Base-by-base conservation (phyloP, 306 rosid genomes). In the Leucaena leucocephala region DNA sequence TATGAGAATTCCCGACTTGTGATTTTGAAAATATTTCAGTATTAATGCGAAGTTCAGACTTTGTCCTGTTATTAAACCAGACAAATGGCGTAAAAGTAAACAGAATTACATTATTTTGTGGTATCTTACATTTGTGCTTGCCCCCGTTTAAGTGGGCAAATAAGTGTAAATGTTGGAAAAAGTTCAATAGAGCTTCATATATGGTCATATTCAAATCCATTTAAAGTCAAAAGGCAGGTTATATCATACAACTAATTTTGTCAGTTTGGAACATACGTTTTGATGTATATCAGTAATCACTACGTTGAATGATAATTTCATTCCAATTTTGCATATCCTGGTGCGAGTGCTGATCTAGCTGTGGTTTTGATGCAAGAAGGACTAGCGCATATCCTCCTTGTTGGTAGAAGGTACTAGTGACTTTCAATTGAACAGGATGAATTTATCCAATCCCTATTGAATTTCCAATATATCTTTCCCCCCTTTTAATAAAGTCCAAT, bases 281-380 rank as follows among this genome's bases (percentile, higher is more conserved):
- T 64, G 59, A 63, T 64, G 72, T 76, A 68, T 76, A 76, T 72
- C 72, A 44, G 71, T 80, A 8, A 75, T 54, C 54, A 21, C 39
- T 21, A 38, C 4, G 44, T 38, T 46, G 58, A 80, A 69, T 55
- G 54, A 68, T 55, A 48, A 16, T 69, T 40, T 70, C 74, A 66
- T 80, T 76, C 82, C 74, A 62, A 34, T 72, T 72, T 84, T 74
- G 82, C 91, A 95, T 98, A 95, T 90, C 96, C 98, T 54, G 85
- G 84, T 81, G 98, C 97, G 71, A 93, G 99, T 86, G 98, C 99
- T 80, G 99, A 95, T 85, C 85, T 95, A 75, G 98, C 97, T 69
- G 99, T 95, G 78, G 89, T 95, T 74, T 87, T 95, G 86, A 95
- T 95, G 99, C 99, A 95, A 91, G 98, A 95, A 90, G 99, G 99